Percentiles rank a stretch among this genome's conserved stretches.
Evolutionary conservation across 176 grass and related monocot species (phyloP).

Genomic region (Eragrostis nindensis): DNA sequence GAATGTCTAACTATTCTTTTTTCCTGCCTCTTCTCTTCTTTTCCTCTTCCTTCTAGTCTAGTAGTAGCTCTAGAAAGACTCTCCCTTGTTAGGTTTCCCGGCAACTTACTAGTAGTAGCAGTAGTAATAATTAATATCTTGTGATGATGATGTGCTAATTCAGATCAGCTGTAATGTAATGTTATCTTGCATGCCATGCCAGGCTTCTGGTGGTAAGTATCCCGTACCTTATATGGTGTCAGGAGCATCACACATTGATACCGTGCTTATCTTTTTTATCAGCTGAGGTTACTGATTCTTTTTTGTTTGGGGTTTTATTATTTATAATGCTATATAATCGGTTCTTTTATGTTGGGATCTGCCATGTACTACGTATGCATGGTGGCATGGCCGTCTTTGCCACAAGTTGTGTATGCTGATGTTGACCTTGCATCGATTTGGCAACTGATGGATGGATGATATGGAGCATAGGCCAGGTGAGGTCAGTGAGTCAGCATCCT

Average conservation of each 20-base stretch:
- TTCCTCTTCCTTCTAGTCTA: not conserved
- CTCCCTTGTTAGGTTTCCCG: not conserved
- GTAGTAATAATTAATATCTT: not conserved
- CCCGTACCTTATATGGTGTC: no score
- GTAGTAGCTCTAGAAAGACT: not conserved
- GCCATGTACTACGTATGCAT: not conserved
- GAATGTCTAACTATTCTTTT: not conserved
- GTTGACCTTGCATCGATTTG: conserved; percentile 21
- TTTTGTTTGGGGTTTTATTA: not conserved
- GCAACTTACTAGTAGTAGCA: not conserved
- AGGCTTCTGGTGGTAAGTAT: no score
- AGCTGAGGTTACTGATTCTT: not conserved
- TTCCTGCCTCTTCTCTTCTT: not conserved
- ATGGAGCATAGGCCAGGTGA: not conserved
- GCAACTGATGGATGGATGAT: not conserved
- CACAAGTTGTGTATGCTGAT: not conserved
- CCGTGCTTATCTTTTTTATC: no score
- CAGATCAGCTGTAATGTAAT: conserved; percentile 10
- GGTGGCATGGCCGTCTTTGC: conserved; percentile 7
- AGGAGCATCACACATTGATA: no score
- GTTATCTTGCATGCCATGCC: no score
- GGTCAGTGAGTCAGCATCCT: conserved; percentile 5
- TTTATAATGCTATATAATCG: not conserved
- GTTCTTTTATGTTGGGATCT: not conserved
- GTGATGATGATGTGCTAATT: conserved; percentile 8